A percentile compares a stretch with the other conserved stretches of the same genome.
phyloP scores from a whole-genome alignment of 768 basidiomycete genomes.

The Lactifluus subvellereus region DNA sequence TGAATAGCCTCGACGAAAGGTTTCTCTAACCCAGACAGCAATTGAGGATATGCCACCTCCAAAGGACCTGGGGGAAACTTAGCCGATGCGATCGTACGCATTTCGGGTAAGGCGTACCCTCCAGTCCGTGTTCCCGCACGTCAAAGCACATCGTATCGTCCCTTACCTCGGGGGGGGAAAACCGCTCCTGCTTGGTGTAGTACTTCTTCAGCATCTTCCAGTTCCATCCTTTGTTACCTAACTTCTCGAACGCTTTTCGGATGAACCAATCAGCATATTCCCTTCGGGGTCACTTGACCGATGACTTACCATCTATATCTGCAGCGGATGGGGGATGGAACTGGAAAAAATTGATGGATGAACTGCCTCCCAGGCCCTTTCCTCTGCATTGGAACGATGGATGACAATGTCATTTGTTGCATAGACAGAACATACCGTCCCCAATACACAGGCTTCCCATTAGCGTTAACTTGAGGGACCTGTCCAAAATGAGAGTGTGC shows the following conservation, averaged over 20 bases:
- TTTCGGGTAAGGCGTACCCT: not conserved
- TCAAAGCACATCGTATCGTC: conserved; percentile 9
- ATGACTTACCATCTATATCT: conserved; percentile 23
- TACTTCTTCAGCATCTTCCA: conserved; percentile 24
- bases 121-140: conserved; percentile 10
- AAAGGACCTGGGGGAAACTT: conserved; percentile 11
- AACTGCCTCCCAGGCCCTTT: conserved; percentile 28
- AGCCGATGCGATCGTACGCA: not conserved
- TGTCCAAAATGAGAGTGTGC: not conserved
- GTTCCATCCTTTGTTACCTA: conserved; percentile 28
- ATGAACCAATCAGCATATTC: not conserved
- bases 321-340: conserved; percentile 14
- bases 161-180: not conserved
- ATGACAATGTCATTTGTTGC: not conserved
- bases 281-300: too few relatives aligned
- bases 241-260: conserved; percentile 19
- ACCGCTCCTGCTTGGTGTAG: conserved; percentile 22
- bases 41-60: conserved; percentile 5
- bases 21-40: conserved; percentile 9
- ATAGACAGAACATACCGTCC: not conserved
- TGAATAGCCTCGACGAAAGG: conserved; percentile 4
- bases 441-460: not conserved
- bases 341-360: conserved; percentile 22
- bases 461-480: conserved; percentile 13
- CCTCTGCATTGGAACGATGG: conserved; percentile 17